phyloP scores from a whole-genome alignment of 1,284 basidiomycete species.

The Leccinum holopus region DNA sequence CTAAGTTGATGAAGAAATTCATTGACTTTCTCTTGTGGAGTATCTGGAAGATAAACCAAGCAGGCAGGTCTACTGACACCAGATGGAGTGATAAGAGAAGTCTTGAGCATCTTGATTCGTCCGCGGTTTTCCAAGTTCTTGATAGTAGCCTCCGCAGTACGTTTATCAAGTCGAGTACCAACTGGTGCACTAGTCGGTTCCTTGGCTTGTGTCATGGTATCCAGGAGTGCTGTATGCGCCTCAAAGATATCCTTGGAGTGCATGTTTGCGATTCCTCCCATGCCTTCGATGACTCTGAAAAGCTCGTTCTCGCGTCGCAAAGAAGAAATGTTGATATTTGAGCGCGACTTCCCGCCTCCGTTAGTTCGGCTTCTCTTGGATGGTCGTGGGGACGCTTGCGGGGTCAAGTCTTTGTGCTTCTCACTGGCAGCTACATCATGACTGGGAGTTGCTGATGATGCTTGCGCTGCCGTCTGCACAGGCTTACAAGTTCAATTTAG shows the following conservation, averaged over 20 bases:
- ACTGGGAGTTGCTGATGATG: neutral
- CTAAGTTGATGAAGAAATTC: constrained; percentile 53
- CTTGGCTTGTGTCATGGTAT: constrained; percentile 51
- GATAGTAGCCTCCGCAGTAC: constrained; percentile 61
- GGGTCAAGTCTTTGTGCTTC: constrained; percentile 19
- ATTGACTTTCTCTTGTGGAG: constrained; percentile 50
- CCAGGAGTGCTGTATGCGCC: constrained; percentile 58
- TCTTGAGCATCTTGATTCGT: constrained; percentile 64
- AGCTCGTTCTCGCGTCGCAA: constrained; percentile 77
- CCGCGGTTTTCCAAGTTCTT: constrained; percentile 59
- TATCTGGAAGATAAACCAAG: constrained; percentile 59
- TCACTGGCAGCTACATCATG: neutral
- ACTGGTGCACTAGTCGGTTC: constrained; percentile 65
- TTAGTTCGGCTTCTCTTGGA: constrained; percentile 26
- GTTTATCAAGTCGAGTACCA: constrained; percentile 70
- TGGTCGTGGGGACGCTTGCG: constrained; percentile 13
- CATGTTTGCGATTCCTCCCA: constrained; percentile 63
- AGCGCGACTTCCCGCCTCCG: constrained; percentile 27
- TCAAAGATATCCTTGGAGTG: constrained; percentile 68
- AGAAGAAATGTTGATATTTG: constrained; percentile 65
- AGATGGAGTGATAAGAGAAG: constrained; percentile 52
- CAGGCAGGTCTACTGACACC: constrained; percentile 54
- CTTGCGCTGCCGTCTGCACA: neutral
- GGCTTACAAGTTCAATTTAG: neutral
- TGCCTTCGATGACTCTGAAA: constrained; percentile 56